Base-by-base conservation (phyloP, 1,284 basidiomycete species). In the Ceratobasidium sp. region DNA sequence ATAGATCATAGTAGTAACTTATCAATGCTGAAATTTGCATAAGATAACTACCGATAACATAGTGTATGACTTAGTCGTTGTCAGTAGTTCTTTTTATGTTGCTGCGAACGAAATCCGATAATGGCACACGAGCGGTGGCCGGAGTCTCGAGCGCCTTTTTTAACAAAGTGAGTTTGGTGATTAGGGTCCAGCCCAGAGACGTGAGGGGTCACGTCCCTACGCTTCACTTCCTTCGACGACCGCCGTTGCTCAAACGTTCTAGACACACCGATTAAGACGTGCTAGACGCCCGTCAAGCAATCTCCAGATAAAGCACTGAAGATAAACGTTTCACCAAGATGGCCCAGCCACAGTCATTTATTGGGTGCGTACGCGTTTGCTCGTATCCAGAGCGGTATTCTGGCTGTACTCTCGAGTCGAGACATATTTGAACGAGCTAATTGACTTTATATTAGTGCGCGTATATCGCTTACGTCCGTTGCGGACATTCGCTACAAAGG, bases 401-500 rank as follows among this genome's bases (percentile, higher is more conserved):
- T 36, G 41, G 25, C 29, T 41, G 41, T 50, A 21, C 14, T 4
- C 53, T 23, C 59, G 42, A 21, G 8, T 27, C 39, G 46, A 47
- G 9, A 25, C 42, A 30, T 25, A 39, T 19, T 21, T 36, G 33
- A 19, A 25, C 19, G 33, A 13, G 49, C 47, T 60, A 54, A 70
- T 19, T 27, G 29, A 21, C 30, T 9, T 14, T n/a, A 27, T n/a
- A n/a, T 56, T 44, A 72, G 71, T 23, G 56, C 71, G 33, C 68
- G 57, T 44, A 94, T 95, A 73, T 91, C 90, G 73, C 86, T 95
- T 76, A 89, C 92, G 76, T 93, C 92, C 71, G 90, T 91, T 76
- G 93, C 91, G 68, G 91, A 93, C 83, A 90, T 94, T 73, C 88
- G 92, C 68, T 95, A 95, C 80, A 85, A 90, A 72, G 91, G 91